Base-by-base conservation (phyloP, 2,329 filamentous ascomycete species). In the Penicillium sp. region DNA sequence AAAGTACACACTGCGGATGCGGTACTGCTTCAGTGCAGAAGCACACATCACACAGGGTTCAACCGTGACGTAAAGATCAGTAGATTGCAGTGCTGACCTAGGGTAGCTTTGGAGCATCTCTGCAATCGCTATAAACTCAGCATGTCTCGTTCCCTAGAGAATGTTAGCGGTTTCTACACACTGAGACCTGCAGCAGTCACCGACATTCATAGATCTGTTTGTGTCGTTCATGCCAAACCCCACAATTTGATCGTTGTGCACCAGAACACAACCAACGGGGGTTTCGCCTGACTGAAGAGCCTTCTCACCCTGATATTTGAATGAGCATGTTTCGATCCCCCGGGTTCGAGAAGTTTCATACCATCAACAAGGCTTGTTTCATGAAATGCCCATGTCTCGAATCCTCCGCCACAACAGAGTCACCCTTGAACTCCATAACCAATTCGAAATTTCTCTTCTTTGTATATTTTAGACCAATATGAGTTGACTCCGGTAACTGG, bases 41-140 rank as follows among this genome's bases (percentile, higher is more conserved):
- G 94, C 94, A 73, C 94, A 99, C 94, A 99, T 99, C 78, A 99
- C 91, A 75, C 94, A 99, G 5, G 94, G 94, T 77, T 99, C 95
- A 54, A 99, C 93, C 0, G 94, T 99, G 49, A 99, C 94, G 75
- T 99, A 99, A 51, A 99, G 85, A 69, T 89, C 86, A 10, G 87
- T 89, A 63, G 93, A 85, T 40, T 80, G 81, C 65, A 97, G 81
- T 62, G 93, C 84, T 13, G 82, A 83, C 35, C 85, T 83, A 53
- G 88, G 83, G 64, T 94, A 83, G 52, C 81, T 82, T 23, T 82
- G 78, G 46, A 90, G 79, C 64, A 89, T 85, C 61, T 85, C 78
- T 57, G 84, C 81, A 53, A 99, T 82, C 48, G 93, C 94, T 77
- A 97, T 88, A 71, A 97, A 95, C 74, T 99, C 94, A 45, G 94